Evolutionary conservation across 345 rosid species (phyloP), one percentile per base, ranked within the genome.

Genomic region (Eutrema japonicum): DNA sequence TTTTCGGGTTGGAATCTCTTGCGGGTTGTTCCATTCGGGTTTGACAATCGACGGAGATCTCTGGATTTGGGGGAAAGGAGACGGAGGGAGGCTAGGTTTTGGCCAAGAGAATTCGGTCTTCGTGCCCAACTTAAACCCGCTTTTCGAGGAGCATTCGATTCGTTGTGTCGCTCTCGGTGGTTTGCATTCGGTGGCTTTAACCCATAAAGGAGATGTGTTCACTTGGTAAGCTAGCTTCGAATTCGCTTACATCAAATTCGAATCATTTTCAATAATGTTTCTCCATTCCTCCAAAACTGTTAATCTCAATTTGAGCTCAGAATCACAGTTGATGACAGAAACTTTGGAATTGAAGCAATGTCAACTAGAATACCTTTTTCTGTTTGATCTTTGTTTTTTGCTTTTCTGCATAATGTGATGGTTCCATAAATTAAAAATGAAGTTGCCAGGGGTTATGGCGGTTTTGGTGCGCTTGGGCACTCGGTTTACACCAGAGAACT

Each of bases 381-480:
- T 11, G 12, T 66, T 32, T 32, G 29, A 29, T 30, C 2, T n/a
- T n/a, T 26, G 36, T 0, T 6, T 36, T 36, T 36, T 8, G 29
- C n/a, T 38, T 50, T 70, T 32, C 62, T 71, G 72, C 76, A 46
- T 41, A 65, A 49, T 72, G 64, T 72, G 81, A 72, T 77, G 70
- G 55, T 68, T 64, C 62, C 75, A 53, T 80, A 36, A 61, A 64
- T 76, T 62, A 58, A 53, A 78, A 76, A 73, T 83, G 83, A 85
- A 92, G 92, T 74, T 77, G 79, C 62, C 85, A 90, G 96, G 97
- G 97, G 97, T 22, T 89, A 92, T 82, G 99, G 96, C 22, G 97
- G 99, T 40, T 92, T 95, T 82, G 97, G 97, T 74, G 97, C 99
- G 4, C 87, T 92, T 59, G 96, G 99, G 2, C 99, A 95, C 79